These are phyloP conservation scores for Yamagishiella unicocca DNA, from an alignment of 139 green algal species.

Conservation along the genomic window DNA sequence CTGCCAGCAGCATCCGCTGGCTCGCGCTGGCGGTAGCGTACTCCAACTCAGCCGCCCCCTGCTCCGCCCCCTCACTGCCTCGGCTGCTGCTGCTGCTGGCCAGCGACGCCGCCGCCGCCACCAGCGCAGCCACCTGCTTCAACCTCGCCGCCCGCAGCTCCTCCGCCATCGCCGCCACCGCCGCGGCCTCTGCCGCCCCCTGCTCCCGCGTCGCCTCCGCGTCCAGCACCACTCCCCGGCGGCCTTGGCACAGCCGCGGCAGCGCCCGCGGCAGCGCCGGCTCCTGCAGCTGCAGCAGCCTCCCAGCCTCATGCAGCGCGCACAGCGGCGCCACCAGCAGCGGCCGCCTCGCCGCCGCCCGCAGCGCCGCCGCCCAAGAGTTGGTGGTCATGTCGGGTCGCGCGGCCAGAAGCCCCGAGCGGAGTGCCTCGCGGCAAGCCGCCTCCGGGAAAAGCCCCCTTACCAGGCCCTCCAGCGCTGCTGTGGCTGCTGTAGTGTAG, in stretches of 20 bases:
- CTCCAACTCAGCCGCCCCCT: not conserved
- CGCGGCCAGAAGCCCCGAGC: not conserved
- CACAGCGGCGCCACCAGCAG: not conserved
- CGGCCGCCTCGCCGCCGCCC: not conserved
- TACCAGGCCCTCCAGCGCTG: not conserved
- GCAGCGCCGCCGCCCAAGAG: not conserved
- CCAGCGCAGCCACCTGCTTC: not conserved
- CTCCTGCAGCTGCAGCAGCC: not conserved
- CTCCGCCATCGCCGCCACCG: not conserved
- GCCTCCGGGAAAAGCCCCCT: not conserved
- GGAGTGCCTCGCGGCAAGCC: not conserved
- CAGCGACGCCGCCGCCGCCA: slow-evolving; percentile 15
- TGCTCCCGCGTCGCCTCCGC: not conserved
- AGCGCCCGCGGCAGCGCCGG: not conserved
- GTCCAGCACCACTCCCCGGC: too few relatives aligned
- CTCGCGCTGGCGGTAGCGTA: not conserved
- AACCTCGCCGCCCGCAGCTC: not conserved
- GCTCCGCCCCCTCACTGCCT: not conserved
- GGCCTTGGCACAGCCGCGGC: too few relatives aligned
- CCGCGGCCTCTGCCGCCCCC: not conserved
- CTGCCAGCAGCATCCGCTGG: slow-evolving; percentile 3
- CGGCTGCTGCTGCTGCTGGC: not conserved
- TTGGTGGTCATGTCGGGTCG: not conserved
- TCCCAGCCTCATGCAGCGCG: not conserved
- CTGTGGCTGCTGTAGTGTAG: too few relatives aligned